These are phyloP conservation scores for Setomelanomma holmii DNA, from an alignment of 2,329 filamentous ascomycete species.

Conservation along the genomic window DNA sequence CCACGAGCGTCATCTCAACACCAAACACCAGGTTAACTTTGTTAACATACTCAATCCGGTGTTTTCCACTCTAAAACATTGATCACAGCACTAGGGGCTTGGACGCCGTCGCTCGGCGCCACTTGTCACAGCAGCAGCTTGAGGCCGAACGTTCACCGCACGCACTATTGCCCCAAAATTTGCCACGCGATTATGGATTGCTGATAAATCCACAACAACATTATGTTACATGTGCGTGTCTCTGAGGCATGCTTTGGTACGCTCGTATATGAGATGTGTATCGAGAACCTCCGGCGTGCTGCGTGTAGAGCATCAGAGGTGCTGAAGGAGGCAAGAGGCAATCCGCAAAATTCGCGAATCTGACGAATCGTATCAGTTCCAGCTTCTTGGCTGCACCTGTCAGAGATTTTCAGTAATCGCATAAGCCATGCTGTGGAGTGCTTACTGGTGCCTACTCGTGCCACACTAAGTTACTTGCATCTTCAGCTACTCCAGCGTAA, in stretches of 20 bases:
- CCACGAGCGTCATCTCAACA: background rate
- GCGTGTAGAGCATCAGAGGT: background rate
- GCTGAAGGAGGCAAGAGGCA: background rate
- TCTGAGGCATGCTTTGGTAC: background rate
- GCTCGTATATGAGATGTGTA: background rate
- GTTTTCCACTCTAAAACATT: conserved; percentile 14
- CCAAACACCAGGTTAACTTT: background rate
- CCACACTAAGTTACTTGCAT: background rate
- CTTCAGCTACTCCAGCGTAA: background rate
- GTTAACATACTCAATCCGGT: conserved; percentile 29
- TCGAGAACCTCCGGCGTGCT: too few relatives aligned
- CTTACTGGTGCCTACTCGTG: background rate
- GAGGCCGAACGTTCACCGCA: conserved; percentile 7
- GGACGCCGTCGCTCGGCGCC: conserved; percentile 23
- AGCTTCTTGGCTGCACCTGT: background rate
- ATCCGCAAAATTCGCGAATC: too few relatives aligned
- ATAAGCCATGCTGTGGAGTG: background rate
- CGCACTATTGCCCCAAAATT: background rate
- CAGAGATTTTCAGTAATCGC: background rate
- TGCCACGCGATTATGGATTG: background rate
- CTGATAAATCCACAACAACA: conserved; percentile 8
- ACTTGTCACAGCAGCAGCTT: background rate
- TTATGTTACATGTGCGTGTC: background rate
- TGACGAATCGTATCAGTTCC: too few relatives aligned
- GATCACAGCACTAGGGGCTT: conserved; percentile 39